Conservation (phyloP, 352 stramenopile genomes). For the Stramenopiles sp. region DNA sequence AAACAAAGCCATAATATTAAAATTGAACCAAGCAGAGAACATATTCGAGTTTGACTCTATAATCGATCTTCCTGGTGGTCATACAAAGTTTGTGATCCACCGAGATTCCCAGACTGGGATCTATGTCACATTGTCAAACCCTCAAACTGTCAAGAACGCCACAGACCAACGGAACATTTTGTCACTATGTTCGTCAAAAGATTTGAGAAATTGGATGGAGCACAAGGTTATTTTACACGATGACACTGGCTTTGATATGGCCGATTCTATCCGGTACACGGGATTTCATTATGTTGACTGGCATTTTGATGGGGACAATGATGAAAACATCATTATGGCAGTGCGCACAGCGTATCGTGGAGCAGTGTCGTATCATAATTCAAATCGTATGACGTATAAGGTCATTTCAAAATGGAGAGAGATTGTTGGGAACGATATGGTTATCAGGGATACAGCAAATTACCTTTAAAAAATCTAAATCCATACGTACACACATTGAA, state of each 20-base stretch:
- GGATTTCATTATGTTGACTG: constrained; percentile 12
- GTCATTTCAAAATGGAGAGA: not conserved
- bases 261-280: not conserved
- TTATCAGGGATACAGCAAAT: too few species aligned
- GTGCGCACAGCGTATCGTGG: not conserved
- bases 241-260: not conserved
- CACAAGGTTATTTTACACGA: not conserved
- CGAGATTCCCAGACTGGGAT: not conserved
- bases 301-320: constrained; percentile 3
- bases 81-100: constrained; percentile 5
- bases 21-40: not conserved
- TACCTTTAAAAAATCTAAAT: too few species aligned
- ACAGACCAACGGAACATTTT: not conserved
- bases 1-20: constrained; percentile 5
- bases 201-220: not conserved
- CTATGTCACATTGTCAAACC: not conserved
- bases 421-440: not conserved
- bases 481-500: too few species aligned
- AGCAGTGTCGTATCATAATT: not conserved
- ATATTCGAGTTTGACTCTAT: not conserved
- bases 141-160: not conserved
- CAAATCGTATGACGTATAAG: constrained; percentile 1
- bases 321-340: not conserved
- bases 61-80: not conserved
- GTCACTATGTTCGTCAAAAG: not conserved